Evolutionary conservation across 78 protist species (phyloP).

Genomic region (Dictyostelium firmibasis): DNA sequence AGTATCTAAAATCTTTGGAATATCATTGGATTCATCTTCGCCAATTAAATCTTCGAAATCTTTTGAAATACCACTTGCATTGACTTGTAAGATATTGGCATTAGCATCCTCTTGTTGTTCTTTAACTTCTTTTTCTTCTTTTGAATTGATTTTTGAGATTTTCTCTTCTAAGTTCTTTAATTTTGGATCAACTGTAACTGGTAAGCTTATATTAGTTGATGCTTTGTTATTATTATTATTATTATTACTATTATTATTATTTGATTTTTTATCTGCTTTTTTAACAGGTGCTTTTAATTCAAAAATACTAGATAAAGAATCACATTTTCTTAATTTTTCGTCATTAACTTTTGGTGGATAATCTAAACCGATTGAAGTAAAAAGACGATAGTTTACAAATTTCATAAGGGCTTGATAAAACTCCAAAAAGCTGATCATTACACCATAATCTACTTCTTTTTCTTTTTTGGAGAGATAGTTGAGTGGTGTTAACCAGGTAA

Average conservation of each 20-base stretch:
- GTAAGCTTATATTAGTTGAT: background rate
- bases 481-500: constrained; percentile 97
- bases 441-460: constrained; percentile 88
- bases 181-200: background rate
- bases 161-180: constrained; percentile 22
- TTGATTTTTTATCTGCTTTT: background rate
- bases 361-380: constrained; percentile 24
- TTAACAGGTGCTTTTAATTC: background rate
- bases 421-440: constrained; percentile 93
- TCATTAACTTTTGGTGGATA: constrained; percentile 90
- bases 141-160: background rate
- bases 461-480: constrained; percentile 68
- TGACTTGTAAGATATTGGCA: constrained; percentile 13
- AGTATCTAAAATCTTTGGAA: constrained; percentile 28
- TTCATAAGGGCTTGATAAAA: constrained; percentile 87
- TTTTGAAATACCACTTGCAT: constrained; percentile 23
- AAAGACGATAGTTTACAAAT: constrained; percentile 93
- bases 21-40: background rate
- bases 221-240: background rate
- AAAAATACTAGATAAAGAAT: background rate
- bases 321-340: background rate
- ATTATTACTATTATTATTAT: background rate
- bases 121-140: constrained; percentile 40
- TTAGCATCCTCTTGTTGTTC: constrained; percentile 24
- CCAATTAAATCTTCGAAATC: constrained; percentile 38